phyloP scores from a whole-genome alignment of 495 filamentous ascomycete species.

The Talaromyces proteolyticus region DNA sequence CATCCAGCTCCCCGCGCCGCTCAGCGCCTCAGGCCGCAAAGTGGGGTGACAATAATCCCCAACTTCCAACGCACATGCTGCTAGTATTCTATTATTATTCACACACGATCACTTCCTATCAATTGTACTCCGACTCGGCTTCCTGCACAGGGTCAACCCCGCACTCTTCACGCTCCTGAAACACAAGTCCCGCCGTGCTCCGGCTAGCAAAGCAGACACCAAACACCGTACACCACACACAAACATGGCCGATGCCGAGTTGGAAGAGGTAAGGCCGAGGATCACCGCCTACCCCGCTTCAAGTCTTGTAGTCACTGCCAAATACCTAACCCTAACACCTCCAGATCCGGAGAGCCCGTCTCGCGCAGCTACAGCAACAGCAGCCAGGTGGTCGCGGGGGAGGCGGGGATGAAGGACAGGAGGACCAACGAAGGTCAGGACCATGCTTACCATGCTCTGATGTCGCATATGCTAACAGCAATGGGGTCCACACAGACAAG shows the following conservation, averaged over 20 bases:
- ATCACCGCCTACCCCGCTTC: neutral
- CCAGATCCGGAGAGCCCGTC: constrained; percentile 82
- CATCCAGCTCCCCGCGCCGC: too few species aligned
- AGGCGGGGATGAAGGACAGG: constrained; percentile 45
- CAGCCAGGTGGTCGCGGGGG: constrained; percentile 27
- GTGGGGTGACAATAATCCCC: neutral
- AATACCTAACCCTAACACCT: neutral
- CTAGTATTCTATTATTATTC: neutral
- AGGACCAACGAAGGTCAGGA: constrained; percentile 61
- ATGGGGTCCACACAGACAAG: constrained; percentile 42
- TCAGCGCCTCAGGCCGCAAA: constrained; percentile 7
- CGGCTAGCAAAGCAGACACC: too few species aligned
- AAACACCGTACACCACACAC: too few species aligned
- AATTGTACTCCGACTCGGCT: neutral
- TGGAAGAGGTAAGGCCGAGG: constrained; percentile 69
- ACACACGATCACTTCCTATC: neutral
- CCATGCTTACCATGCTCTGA: constrained; percentile 2
- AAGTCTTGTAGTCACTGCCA: neutral
- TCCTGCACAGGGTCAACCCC: neutral
- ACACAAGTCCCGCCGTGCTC: too few species aligned
- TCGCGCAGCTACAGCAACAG: constrained; percentile 84
- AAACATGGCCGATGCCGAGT: constrained; percentile 77
- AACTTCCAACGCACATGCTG: neutral
- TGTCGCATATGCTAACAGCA: too few species aligned
- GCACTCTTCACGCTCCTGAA: neutral